Base-by-base conservation (phyloP, 108 stramenopile genomes). In the Cyclostephanos invisitatus region DNA sequence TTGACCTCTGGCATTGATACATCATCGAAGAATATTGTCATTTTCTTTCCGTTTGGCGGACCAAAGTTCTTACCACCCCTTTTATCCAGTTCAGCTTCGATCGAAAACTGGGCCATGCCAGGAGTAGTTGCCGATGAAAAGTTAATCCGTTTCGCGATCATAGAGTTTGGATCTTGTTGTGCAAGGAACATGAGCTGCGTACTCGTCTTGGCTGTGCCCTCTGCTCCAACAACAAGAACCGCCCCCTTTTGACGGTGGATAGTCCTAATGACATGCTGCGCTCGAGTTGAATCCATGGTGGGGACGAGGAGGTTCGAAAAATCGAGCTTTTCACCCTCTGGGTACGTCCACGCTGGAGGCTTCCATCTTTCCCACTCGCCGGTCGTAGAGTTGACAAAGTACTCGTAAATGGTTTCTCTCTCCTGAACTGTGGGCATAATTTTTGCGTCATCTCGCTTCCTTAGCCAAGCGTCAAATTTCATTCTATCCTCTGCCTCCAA, bases 21-120 rank as follows among this genome's bases (percentile, higher is more conserved):
- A 63, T 96, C 95, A 78, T 96, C 95, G 58, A 96, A 87, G 82
- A 96, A 95, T 46, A 96, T 87, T 25, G 93, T 96, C 95, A 96
- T 96, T 65, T 86, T 87, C 82, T 96, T 93, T 14, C 92, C 92
- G 47, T 91, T 90, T 10, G 94, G 91, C 9, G 95, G 95, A 8
- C 95, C 94, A 68, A 93, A 96, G 62, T 88, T 93, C 65, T 89
- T 91, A 29, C 95, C 95, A 59, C 95, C 95, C 37, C 94, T 84
- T 75, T 96, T 96, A 63, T 96, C 95, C 8, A 96, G 86, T 75
- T 94, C 91, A 38, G 86, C 79, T 75, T 96, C 95, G 71, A 96
- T 93, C 24, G 89, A 73, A 56, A 84, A 85, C 77, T 96, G 95
- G 53, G 91, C 91, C 88, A 93, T 92, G 62, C 88, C 90, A 40